Evolutionary conservation across 139 green algal genomes (phyloP).

Genomic region (Diplosphaera chodatii): DNA sequence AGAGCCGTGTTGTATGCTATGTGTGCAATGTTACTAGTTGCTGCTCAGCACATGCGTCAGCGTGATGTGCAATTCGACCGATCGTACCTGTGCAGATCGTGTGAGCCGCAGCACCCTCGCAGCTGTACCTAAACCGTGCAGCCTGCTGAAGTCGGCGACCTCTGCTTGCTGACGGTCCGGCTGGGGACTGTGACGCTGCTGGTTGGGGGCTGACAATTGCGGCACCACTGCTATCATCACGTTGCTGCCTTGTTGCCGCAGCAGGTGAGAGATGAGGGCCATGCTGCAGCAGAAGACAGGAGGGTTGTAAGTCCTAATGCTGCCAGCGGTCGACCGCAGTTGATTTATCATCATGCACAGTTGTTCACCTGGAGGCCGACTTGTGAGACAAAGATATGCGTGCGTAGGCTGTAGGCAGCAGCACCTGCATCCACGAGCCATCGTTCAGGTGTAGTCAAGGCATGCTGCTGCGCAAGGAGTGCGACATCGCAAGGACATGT

Average conservation of each 20-base stretch:
- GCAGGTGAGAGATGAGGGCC: conserved; percentile 26
- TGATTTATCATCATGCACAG: not conserved
- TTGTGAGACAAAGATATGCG: conserved; percentile 12
- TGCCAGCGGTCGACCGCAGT: not conserved
- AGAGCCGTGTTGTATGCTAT: not conserved
- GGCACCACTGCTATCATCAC: conserved; percentile 29
- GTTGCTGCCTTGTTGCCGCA: conserved; percentile 6
- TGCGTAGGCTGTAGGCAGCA: conserved; percentile 29
- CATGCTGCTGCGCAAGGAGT: not conserved
- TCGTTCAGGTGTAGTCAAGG: not conserved
- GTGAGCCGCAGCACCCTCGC: conserved; percentile 32
- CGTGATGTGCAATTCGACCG: not conserved
- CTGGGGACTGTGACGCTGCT: not conserved
- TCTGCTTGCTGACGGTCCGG: not conserved
- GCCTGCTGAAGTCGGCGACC: not conserved
- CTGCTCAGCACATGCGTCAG: not conserved
- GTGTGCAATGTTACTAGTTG: not conserved
- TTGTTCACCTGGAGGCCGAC: conserved; percentile 1
- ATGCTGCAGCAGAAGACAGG: conserved; percentile 1
- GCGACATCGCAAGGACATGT: too few relatives aligned
- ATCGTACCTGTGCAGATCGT: conserved; percentile 18
- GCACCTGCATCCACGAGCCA: conserved; percentile 13
- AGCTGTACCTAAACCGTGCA: conserved; percentile 15
- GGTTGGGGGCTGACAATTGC: not conserved
- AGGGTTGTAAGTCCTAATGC: not conserved